Evolutionary conservation across 2,329 filamentous ascomycete species (phyloP), one percentile per base, ranked within the genome.

Genomic region (Dendrostoma leiphaemia): DNA sequence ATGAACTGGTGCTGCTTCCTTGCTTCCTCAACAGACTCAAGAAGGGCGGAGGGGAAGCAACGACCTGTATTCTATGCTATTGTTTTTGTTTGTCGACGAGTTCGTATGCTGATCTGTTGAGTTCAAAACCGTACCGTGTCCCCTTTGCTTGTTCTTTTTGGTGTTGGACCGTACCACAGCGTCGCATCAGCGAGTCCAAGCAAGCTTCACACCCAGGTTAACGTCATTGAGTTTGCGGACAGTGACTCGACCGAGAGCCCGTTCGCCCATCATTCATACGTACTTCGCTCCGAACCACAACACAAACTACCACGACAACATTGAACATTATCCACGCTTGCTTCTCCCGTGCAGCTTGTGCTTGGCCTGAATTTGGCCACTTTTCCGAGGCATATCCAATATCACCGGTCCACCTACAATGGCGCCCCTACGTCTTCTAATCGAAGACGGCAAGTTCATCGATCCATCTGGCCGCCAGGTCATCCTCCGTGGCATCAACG

Each of bases 401-500:
- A 37, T 12, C 17, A 23, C 6, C n/a, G n/a, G 4, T 31, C 23
- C 17, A 24, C 43, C 31, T 32, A 31, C 56, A 61, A 96, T 96
- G 91, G 77, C 87, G 57, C 77, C 84, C 21, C 82, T 93, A 49
- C 86, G 89, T 50, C 78, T 99, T 48, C 85, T 83, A 23, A 93
- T 99, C 64, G 90, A 97, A 65, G 88, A 94, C 61, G 85, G 85
- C 58, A 85, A 84, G 62, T 97, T 99, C 72, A 84, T 90, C 59
- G 95, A 99, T 69, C 69, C 77, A 13, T 75, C 91, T 60, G 88
- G 91, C 61, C 87, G 94, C 58, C 89, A 97, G 72, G 84, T 99
- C 53, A 88, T 90, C 2, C 79, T 99, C 41, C 86, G 94, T 60
- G 94, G 94, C 60, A 96, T 99, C 76, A 99, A 99, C 67, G 83